Base-by-base conservation (phyloP, 129 eudicot genomes). In the Erigeron canadensis region DNA sequence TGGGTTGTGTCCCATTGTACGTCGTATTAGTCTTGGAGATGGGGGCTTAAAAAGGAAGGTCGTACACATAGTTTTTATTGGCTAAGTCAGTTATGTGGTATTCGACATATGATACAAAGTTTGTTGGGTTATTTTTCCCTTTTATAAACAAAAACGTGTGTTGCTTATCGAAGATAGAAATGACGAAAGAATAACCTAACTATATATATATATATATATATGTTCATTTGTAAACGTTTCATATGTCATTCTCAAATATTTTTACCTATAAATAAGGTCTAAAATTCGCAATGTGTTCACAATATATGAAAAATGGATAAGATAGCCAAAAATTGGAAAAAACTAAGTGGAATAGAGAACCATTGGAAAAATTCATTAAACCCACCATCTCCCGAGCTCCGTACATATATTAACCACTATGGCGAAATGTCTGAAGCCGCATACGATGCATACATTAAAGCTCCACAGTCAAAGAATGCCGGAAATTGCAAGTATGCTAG, bases 391-490 rank as follows among this genome's bases (percentile, higher is more conserved):
- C 8, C 43, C 1, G 70, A 40, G 28, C 76, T 69, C 11, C 76
- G 76, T 8, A 54, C 56, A 7, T 79, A 84, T 23, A 44, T 87
- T n/a, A 74, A 71, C 67, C 86, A 84, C 72, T 81, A 87, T 2
- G 88, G 92, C 0, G 81, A 84, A 56, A 74, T 75, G 84, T 88
- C 86, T 16, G 78, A 81, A 69, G 84, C 88, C 9, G 76, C 88
- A 4, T 79, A 83, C 53, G 88, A 87, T 16, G 75, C 88, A 1
- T 87, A 84, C 80, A 84, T 76, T 77, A 22, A 67, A 6, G 65
- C 50, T 10, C 0, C 59, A 7, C n/a, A 10, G 7, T 87, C 92
- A 1, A 74, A 67, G 50, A 81, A 87, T 18, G 83, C 87, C 0
- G 93, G 93, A 18, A 69, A 72, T 51, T 61, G 85, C 67, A 53